Evolutionary conservation across 169 alveolate species (phyloP).

Genomic region (Eimeria maxima): DNA sequence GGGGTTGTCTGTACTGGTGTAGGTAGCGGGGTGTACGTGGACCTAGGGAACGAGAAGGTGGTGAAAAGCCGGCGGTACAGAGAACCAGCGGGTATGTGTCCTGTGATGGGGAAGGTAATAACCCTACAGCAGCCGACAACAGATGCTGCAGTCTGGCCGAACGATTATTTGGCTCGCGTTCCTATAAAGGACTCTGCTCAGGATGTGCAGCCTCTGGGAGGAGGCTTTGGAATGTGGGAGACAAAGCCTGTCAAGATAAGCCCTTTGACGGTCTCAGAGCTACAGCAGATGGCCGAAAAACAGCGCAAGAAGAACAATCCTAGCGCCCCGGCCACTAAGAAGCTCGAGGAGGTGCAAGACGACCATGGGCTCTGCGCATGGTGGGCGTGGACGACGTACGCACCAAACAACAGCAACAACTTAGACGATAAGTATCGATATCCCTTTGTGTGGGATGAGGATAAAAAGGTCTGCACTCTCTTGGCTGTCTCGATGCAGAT

Average conservation of each 20-base stretch:
- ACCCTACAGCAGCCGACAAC: slow-evolving; percentile 64
- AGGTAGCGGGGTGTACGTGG: slow-evolving; percentile 82
- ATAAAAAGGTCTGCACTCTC: slow-evolving; percentile 30
- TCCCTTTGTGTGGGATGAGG: slow-evolving; percentile 59
- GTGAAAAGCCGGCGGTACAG: slow-evolving; percentile 18
- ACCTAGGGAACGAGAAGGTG: slow-evolving; percentile 62
- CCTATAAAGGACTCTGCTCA: slow-evolving; percentile 30
- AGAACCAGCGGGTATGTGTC: slow-evolving; percentile 77
- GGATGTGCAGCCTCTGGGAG: slow-evolving; percentile 76
- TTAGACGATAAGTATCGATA: slow-evolving; percentile 32
- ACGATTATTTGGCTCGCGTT: slow-evolving; percentile 37
- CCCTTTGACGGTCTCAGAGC: slow-evolving; percentile 40
- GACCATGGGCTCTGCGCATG: slow-evolving; percentile 62
- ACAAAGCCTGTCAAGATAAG: slow-evolving; percentile 37
- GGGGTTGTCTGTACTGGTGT: not conserved
- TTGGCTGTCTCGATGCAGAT: slow-evolving; percentile 70
- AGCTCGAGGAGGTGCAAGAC: not conserved
- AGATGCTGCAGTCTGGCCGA: slow-evolving; percentile 49
- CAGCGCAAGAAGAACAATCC: not conserved
- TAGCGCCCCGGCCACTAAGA: not conserved
- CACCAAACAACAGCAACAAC: not conserved
- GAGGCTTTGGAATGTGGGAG: slow-evolving; percentile 75
- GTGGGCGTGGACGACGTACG: slow-evolving; percentile 71
- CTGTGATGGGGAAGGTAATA: slow-evolving; percentile 68
- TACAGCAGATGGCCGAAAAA: slow-evolving; percentile 19